Conservation (phyloP, 306 rosid species). For the Clitoria ternatea region DNA sequence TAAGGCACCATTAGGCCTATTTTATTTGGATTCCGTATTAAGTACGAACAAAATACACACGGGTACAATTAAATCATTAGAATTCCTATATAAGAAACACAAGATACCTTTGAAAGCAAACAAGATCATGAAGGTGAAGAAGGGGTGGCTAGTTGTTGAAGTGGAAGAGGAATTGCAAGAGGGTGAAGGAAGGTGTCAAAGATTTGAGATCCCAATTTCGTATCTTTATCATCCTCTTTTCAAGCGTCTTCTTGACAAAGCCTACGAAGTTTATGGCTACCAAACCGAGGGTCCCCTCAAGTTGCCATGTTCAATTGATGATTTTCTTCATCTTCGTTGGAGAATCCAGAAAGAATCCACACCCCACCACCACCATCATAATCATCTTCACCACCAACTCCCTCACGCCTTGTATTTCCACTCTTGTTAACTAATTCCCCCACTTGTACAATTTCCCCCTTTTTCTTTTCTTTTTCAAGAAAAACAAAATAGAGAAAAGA, state of each 20-base stretch:
- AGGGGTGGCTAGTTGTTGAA: conserved; percentile 60
- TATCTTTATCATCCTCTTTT: conserved; percentile 65
- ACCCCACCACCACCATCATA: background rate
- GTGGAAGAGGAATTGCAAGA: conserved; percentile 42
- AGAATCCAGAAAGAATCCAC: conserved; percentile 47
- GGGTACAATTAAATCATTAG: background rate
- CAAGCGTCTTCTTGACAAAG: conserved; percentile 48
- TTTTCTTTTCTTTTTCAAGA: no score
- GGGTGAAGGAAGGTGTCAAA: conserved; percentile 22
- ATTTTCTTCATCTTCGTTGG: conserved; percentile 57
- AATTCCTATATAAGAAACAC: background rate
- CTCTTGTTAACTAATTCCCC: conserved; percentile 41
- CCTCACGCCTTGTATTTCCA: conserved; percentile 42
- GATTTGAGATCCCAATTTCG: conserved; percentile 53
- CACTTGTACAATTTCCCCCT: no score
- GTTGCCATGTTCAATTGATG: conserved; percentile 63
- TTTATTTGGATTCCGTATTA: conserved; percentile 25
- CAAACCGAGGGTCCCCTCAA: conserved; percentile 55
- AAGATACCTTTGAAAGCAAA: no score
- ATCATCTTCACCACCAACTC: conserved; percentile 11
- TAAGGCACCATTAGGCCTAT: background rate
- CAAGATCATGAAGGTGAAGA: conserved; percentile 53
- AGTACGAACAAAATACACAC: background rate
- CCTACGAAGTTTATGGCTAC: conserved; percentile 62
- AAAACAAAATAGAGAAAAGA: no score